Base-by-base conservation (phyloP, 2,329 filamentous ascomycete species). In the Periglandula ipomoeae region DNA sequence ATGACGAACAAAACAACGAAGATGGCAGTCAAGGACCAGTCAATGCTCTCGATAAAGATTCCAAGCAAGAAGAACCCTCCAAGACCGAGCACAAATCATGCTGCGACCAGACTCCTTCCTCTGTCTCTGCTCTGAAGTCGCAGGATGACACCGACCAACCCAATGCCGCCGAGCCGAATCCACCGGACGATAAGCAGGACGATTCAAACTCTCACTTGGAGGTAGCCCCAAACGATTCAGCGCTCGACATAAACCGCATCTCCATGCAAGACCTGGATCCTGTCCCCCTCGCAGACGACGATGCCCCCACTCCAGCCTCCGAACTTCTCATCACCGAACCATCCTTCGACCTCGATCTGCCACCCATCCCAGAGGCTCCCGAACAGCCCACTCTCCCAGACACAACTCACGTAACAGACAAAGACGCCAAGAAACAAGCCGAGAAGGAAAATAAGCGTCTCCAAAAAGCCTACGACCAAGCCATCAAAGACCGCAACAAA, bases 391-490 rank as follows among this genome's bases (percentile, higher is more conserved):
- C 54, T 1, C 50, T 60, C 7, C 75, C 84, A 2, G 75, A 89
- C 55, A 62, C 82, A 1, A 69, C 71, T 40, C 66, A 72, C 42
- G 82, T 79, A 59, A 67, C 74, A 2, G 81, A 87, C 63, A 84
- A 84, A 58, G 76, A 80, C 6, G 70, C 78, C 24, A 78, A 80
- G 8, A 87, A 85, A 57, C 73, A 81, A 37, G 84, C 82, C 1
- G 81, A 87, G 57, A 85, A 83, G 50, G 83, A 88, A 57, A 73
- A 81, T 48, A 78, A 79, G 46, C 74, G 76, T 11, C 70, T 72
- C 1, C 70, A 80, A 27, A 87, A 87, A 59, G 71, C 72, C 8
- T 85, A 88, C 60, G 76, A 84, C 24, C 74, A 79, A 58, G 78
- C 81, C 10, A 64, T 86, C 52, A 87, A 86, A 63, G 75, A 82